Evolutionary conservation across 2,329 filamentous ascomycete genomes (phyloP), one percentile per base, ranked within the genome.

Genomic region (Mycosphaerella arachidis): DNA sequence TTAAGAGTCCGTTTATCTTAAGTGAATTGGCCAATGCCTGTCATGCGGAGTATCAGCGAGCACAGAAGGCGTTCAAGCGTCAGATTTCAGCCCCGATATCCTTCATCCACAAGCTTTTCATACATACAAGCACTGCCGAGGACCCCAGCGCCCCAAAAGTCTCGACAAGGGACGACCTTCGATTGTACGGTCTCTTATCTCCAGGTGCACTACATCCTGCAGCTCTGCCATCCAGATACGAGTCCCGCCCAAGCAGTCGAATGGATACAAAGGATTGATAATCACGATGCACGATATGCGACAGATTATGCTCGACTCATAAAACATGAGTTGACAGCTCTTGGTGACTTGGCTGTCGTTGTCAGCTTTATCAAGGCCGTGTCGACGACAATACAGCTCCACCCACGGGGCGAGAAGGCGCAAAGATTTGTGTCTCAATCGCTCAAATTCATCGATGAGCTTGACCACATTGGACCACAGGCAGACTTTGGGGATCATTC

Each of bases 221-320:
- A 50, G 48, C 57, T 61, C 18, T 62, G 59, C 27, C 59, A 63
- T 37, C 55, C 57, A 24, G 60, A 65, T 16, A 65, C 58, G 27
- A 53, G 30, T 16, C 52, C 53, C 46, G 52, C 20, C 5, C 45
- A 48, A 33, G 60, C 60, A 10, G 50, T 31, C 12, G 31, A 63
- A 30, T 65, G 63, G 63, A 63, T 61, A 8, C 61, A 63, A 24
- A 63, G 62, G 55, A 52, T 65, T 30, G 61, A 63, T 48, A 56
- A 63, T 27, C 61, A 65, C 48, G 53, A 63, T 40, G 50, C 58
- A 45, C 58, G 40, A 2, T 53, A 58, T 35, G 18, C 54, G 12
- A 56, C 60, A 12, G 63, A 65, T 57, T 45, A 48, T 16, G n/a
- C 56, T 55, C 55, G 55, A 50, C 58, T 63, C 20, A 13, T 10